Conservation (phyloP, 108 stramenopile species). For the Parietichytrium sp. region DNA sequence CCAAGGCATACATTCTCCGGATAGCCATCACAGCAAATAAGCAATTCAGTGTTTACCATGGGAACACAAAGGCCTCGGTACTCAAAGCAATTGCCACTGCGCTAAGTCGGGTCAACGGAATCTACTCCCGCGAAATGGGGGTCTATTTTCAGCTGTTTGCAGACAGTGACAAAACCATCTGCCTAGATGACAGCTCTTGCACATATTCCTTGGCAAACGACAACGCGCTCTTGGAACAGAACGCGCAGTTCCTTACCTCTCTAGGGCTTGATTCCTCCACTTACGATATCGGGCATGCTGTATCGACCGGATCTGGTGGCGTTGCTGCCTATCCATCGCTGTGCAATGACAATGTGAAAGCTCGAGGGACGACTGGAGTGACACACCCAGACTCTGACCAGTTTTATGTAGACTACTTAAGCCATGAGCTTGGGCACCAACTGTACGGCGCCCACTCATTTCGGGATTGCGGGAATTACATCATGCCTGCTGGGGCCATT, state of each 20-base stretch:
- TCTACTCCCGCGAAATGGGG: slow-evolving; percentile 26
- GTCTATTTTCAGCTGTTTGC: neutral
- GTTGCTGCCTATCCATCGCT: slow-evolving; percentile 5
- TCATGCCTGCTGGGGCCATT: neutral
- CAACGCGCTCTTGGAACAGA: neutral
- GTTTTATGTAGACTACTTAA: slow-evolving; percentile 2
- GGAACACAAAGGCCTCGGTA: neutral
- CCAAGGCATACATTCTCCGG: neutral
- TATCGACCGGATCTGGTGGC: slow-evolving; percentile 11
- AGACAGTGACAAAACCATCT: neutral
- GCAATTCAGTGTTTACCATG: neutral
- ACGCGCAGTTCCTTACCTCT: neutral
- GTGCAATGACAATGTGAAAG: neutral
- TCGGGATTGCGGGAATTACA: neutral
- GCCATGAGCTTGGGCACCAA: slow-evolving; percentile 30
- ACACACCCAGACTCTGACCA: neutral
- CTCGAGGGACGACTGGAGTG: slow-evolving; percentile 21
- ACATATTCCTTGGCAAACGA: neutral
- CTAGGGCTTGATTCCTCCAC: neutral
- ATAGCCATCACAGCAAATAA: slow-evolving; percentile 30
- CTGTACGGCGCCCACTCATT: neutral
- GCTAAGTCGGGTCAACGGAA: slow-evolving; percentile 16
- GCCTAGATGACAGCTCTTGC: neutral
- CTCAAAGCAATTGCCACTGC: neutral
- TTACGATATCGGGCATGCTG: slow-evolving; percentile 9